phyloP scores from a whole-genome alignment of 257 asterid genomes.

The Rubia yunnanensis region DNA sequence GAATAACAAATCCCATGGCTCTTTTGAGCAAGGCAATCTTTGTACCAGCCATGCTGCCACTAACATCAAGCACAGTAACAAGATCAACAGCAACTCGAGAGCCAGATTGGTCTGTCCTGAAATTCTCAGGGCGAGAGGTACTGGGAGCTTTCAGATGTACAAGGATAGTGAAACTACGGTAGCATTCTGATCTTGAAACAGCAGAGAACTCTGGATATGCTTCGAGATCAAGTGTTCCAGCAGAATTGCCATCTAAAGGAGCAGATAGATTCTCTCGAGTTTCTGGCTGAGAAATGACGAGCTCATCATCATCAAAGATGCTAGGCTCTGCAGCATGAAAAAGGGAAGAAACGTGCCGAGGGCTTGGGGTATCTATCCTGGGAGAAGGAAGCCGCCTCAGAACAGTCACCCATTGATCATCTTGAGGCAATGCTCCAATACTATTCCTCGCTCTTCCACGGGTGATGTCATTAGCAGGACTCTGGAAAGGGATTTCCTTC shows the following conservation, averaged over 20 bases:
- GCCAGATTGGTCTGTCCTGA: slow-evolving; percentile 20
- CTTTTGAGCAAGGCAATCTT: slow-evolving; percentile 81
- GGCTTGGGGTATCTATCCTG: slow-evolving; percentile 16
- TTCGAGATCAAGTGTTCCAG: slow-evolving; percentile 38
- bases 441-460: slow-evolving; percentile 28
- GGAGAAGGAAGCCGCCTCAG: slow-evolving; percentile 44
- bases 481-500: slow-evolving; percentile 77
- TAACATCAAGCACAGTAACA: slow-evolving; percentile 80
- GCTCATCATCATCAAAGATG: slow-evolving; percentile 72
- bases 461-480: slow-evolving; percentile 27
- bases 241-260: slow-evolving; percentile 12
- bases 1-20: slow-evolving; percentile 93
- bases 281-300: slow-evolving; percentile 19
- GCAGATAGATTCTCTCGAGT: slow-evolving; percentile 5
- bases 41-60: slow-evolving; percentile 98
- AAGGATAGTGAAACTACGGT: slow-evolving; percentile 43
- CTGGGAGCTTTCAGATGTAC: slow-evolving; percentile 76
- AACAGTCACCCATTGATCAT: slow-evolving; percentile 31
- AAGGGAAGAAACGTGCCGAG: slow-evolving; percentile 17
- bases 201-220: slow-evolving; percentile 62
- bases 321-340: slow-evolving; percentile 40
- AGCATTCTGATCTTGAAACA: slow-evolving; percentile 36
- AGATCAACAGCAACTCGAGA: slow-evolving; percentile 81
- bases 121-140: slow-evolving; percentile 15
- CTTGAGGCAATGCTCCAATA: slow-evolving; percentile 32